Base-by-base conservation (phyloP, 768 basidiomycete species). In the Artomyces pyxidatus region DNA sequence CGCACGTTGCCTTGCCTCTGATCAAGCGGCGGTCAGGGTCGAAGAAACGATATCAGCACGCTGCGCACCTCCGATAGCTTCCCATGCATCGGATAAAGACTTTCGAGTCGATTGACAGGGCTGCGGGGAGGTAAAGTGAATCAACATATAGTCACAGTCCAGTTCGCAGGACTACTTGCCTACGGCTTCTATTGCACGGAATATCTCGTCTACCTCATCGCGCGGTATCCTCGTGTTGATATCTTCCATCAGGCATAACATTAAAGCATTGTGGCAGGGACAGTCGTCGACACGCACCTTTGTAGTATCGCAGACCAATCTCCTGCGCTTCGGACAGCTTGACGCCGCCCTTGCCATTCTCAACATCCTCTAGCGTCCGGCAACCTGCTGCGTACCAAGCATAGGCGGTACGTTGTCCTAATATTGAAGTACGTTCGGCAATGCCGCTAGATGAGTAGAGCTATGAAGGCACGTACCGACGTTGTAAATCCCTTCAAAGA, bases 41-140 rank as follows among this genome's bases (percentile, higher is more conserved):
- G 16, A 43, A 22, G 6, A 26, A 11, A 26, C 28, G 23, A 29
- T 49, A 42, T n/a, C 37, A 21, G 7, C 37, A 52, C 6, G 43
- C 37, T 17, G 53, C 58, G 43, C 54, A 78, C 85, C 88, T 74
- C 58, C 93, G 69, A 63, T 84, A 97, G 54, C 88, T 91, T 1
- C 93, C 94, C 93, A 95, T 94, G 42, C 94, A 83, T 43, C 92
- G 82, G 9, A 96, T 66, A 58, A 77, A 81, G 22, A 94, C 60
- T 45, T 77, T 76, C 5, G 77, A 67, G 59, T 94, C 92, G 27
- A 95, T 72, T 1, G 64, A 66, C 9, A 86, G 71, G 2, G 88
- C 91, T 90, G 52, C 38, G 17, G 41, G 30, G 52, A 14, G 51
- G n/a, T n/a, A n/a, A n/a, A n/a, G n/a, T n/a, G n/a, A n/a, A n/a